Evolutionary conservation across 164 flowering plant genomes (phyloP).

Genomic region (Buxus sempervirens): DNA sequence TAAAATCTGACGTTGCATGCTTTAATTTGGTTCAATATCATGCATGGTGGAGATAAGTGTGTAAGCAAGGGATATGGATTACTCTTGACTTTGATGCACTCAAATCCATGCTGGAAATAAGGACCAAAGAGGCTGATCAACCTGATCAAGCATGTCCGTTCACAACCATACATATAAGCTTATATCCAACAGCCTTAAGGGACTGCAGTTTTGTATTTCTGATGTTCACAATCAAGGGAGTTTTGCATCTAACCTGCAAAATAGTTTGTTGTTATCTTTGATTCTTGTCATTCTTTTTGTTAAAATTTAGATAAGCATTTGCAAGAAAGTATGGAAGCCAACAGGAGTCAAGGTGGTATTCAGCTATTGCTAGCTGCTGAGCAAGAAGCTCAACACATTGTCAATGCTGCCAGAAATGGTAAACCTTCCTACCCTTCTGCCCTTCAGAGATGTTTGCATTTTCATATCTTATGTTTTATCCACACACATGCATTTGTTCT

Average conservation of each 20-base stretch:
- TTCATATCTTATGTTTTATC: neutral
- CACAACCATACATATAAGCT: neutral
- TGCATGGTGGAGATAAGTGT: neutral
- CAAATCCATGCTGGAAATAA: neutral
- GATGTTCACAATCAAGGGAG: neutral
- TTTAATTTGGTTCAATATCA: neutral
- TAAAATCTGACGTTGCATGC: neutral
- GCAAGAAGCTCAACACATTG: conserved; percentile 75
- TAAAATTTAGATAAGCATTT: conserved; percentile 14
- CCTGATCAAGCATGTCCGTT: neutral
- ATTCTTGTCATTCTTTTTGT: conserved; percentile 3
- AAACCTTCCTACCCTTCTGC: conserved; percentile 5
- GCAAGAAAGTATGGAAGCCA: conserved; percentile 41
- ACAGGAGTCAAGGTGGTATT: conserved; percentile 57
- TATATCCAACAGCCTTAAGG: too few species aligned
- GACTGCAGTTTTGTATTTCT: neutral
- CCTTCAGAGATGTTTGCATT: neutral
- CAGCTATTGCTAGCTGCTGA: conserved; percentile 72
- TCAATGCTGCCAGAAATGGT: conserved; percentile 68
- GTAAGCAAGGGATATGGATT: too few species aligned
- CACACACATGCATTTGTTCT: neutral
- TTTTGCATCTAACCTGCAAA: neutral
- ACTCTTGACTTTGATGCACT: too few species aligned
- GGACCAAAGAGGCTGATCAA: neutral
- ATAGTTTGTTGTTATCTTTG: neutral